These are phyloP conservation scores for Calonectria naviculata DNA, from an alignment of 2,329 filamentous ascomycete species.

Conservation along the genomic window DNA sequence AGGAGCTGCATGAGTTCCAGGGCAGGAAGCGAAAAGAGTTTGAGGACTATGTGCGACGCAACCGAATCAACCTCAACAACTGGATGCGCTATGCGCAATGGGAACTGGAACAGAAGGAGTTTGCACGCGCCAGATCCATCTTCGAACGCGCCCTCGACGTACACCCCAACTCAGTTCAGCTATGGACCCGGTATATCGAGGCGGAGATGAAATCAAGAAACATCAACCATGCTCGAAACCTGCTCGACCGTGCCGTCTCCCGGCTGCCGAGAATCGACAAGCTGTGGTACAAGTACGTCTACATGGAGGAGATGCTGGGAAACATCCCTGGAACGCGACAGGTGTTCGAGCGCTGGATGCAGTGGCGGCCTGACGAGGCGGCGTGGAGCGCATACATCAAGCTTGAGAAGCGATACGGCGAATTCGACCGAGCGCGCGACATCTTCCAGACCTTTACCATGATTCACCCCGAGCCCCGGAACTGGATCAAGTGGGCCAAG, in stretches of 20 bases:
- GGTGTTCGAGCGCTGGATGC: conserved; percentile 98
- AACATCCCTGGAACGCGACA: conserved; percentile 93
- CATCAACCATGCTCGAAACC: conserved; percentile 95
- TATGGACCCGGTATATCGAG: conserved; percentile 96
- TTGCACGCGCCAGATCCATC: conserved; percentile 87
- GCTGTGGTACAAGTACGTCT: conserved; percentile 99
- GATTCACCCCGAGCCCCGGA: conserved; percentile 92
- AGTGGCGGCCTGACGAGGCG: conserved; percentile 96
- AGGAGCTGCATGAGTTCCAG: conserved; percentile 98
- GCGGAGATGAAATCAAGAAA: conserved; percentile 93
- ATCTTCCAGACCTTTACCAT: conserved; percentile 93
- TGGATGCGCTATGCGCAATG: conserved; percentile 98
- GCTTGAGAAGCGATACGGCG: conserved; percentile 93
- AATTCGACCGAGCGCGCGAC: conserved; percentile 88
- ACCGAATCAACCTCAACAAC: conserved; percentile 96
- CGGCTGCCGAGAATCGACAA: conserved; percentile 93
- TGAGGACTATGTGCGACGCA: conserved; percentile 96
- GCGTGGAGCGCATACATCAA: conserved; percentile 98
- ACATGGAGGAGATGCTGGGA: conserved; percentile 97
- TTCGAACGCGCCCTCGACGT: conserved; percentile 97
- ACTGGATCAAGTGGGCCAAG: conserved; percentile 99
- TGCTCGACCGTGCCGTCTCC: conserved; percentile 94
- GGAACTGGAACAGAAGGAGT: conserved; percentile 99
- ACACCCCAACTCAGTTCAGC: conserved; percentile 83
- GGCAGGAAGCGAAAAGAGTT: conserved; percentile 96